These are phyloP conservation scores for Sindora glabra DNA, from an alignment of 306 rosid genomes.

Conservation along the genomic window DNA sequence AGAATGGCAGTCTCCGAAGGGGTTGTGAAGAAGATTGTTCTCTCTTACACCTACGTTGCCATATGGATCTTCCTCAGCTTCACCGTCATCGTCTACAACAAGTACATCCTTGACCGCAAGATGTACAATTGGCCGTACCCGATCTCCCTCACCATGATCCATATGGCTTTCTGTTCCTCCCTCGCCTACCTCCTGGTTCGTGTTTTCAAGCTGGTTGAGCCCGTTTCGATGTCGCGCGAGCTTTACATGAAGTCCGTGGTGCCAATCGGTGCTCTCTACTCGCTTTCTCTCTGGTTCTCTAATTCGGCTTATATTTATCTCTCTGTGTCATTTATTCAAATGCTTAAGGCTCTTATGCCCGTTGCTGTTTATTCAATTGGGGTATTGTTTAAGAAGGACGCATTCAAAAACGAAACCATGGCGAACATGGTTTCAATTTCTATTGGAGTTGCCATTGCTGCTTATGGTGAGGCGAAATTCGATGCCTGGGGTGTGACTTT, in stretches of 20 bases:
- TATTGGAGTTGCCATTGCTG: constrained; percentile 53
- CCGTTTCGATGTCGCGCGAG: constrained; percentile 53
- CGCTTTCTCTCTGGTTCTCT: constrained; percentile 66
- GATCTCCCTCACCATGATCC: constrained; percentile 70
- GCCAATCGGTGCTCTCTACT: constrained; percentile 63
- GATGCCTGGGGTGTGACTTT: constrained; percentile 41
- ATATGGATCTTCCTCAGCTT: too few relatives aligned
- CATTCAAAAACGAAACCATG: constrained; percentile 41
- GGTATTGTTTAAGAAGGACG: constrained; percentile 37
- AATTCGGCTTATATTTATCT: constrained; percentile 59
- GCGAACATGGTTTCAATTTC: constrained; percentile 59
- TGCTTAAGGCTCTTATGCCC: constrained; percentile 70
- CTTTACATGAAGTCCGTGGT: constrained; percentile 49
- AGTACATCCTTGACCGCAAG: constrained; percentile 61
- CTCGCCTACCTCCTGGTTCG: constrained; percentile 51
- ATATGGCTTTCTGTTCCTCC: constrained; percentile 65
- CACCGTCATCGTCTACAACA: constrained; percentile 49
- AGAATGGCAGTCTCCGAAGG: neutral
- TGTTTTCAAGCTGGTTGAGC: constrained; percentile 57
- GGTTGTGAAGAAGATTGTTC: neutral
- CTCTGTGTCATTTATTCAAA: constrained; percentile 69
- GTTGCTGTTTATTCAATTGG: constrained; percentile 64
- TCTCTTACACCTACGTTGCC: too few relatives aligned
- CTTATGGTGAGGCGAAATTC: constrained; percentile 58
- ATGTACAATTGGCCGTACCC: constrained; percentile 73